Evolutionary conservation across 257 asterid genomes (phyloP).

Genomic region (Craterostigma plantagineum): DNA sequence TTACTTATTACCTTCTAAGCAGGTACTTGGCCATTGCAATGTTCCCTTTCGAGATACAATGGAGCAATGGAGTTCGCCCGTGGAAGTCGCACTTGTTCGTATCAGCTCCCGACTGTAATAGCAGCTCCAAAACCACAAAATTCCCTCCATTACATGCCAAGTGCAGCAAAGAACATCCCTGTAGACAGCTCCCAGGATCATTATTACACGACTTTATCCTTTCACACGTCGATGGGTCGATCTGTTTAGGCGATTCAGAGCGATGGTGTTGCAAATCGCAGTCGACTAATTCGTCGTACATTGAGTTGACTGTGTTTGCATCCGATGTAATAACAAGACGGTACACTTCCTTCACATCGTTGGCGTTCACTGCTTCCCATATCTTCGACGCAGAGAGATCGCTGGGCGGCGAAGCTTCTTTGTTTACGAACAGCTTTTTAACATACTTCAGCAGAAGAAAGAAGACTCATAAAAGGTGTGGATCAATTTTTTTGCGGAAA

Average conservation of each 20-base stretch:
- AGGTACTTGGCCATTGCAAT: slow-evolving; percentile 59
- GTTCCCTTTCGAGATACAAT: slow-evolving; percentile 72
- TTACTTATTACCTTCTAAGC: slow-evolving; percentile 54
- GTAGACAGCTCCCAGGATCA: slow-evolving; percentile 36
- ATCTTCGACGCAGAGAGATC: slow-evolving; percentile 20
- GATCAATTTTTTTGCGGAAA: not conserved
- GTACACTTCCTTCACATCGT: slow-evolving; percentile 57
- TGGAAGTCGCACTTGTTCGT: slow-evolving; percentile 63
- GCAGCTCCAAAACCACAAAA: slow-evolving; percentile 73
- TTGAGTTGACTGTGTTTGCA: slow-evolving; percentile 39
- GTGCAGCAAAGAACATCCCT: slow-evolving; percentile 74
- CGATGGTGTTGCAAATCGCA: slow-evolving; percentile 25
- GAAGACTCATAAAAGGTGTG: too few relatives aligned
- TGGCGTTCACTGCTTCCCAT: slow-evolving; percentile 81
- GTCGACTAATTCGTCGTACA: slow-evolving; percentile 36
- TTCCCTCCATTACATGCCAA: slow-evolving; percentile 55
- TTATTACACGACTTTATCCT: slow-evolving; percentile 20
- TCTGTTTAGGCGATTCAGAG: slow-evolving; percentile 16
- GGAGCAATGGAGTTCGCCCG: slow-evolving; percentile 80
- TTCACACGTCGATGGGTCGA: slow-evolving; percentile 34
- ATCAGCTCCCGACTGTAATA: slow-evolving; percentile 81
- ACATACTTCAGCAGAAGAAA: slow-evolving; percentile 48
- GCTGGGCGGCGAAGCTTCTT: slow-evolving; percentile 23
- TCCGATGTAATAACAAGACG: slow-evolving; percentile 35
- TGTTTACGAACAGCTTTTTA: slow-evolving; percentile 46